Base-by-base conservation (phyloP, 371 early-diverging fungal genomes). In the Mortierella sp. region DNA sequence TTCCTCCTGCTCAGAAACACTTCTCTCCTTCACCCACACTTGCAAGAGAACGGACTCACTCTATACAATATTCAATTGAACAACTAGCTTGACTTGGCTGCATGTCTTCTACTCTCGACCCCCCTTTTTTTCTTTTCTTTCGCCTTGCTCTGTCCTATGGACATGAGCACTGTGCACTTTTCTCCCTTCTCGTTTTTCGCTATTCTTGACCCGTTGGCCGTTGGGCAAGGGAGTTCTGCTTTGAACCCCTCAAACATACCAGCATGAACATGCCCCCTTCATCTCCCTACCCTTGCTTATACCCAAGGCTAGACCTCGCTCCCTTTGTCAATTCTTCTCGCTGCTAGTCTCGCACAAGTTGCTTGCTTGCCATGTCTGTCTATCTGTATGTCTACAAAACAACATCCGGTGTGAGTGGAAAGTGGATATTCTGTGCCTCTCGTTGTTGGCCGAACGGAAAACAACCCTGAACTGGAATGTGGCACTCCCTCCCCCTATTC, bases 1-100 rank as follows among this genome's bases (percentile, higher is more conserved):
- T 61, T 34, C 61, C 61, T 61, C 61, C 61, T 61, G 61, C 61
- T 61, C 61, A 61, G 61, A 61, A 61, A 61, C 61, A 61, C 61
- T 50, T 16, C 16, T 16, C 2, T 50, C 50, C 16, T 50, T 16
- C 2, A 5, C 3, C 37, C 61, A 61, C 34, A 34, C 59, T 59
- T 28, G 9, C 34, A 61, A 31, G 50, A 50, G 61, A 61, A 61
- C 34, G 61, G 61, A 61, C 61, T 61, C 61, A 61, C 34, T 61
- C 34, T 61, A 11, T 34, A 61, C 19, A 61, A 31, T 19, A 61
- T 31, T 34, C 61, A 61, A 61, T 61, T 61, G 61, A 61, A 1
- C 34, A 16, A 50, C 11, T 54, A 1, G 13, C 6, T 40, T 40
- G 2, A 6, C 43, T 51, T n/a, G 54, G 13, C 4, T 14, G 59